phyloP scores from a whole-genome alignment of 148 eudicot genomes.

The Selenicereus undatus region DNA sequence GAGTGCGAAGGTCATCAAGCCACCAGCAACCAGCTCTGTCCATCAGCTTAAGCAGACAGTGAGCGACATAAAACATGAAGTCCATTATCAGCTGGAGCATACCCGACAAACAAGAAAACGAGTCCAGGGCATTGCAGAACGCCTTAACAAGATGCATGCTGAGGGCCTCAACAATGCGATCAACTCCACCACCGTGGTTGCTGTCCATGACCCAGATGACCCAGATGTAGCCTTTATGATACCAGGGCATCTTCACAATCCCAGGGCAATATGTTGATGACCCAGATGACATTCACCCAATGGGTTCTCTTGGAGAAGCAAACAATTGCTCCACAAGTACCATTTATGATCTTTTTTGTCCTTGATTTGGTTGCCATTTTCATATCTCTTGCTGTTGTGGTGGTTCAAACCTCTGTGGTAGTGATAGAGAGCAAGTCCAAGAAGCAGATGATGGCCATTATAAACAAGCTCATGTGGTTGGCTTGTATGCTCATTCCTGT shows the following conservation, averaged over 20 bases:
- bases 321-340: conserved; percentile 51
- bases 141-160: conserved; percentile 62
- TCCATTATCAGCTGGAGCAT: conserved; percentile 66
- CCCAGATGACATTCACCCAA: conserved; percentile 38
- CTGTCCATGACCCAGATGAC: conserved; percentile 53
- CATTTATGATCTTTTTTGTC: conserved; percentile 57
- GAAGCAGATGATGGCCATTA: conserved; percentile 83
- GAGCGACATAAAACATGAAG: conserved; percentile 81
- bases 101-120: conserved; percentile 60
- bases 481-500: conserved; percentile 72
- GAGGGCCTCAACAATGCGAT: conserved; percentile 79
- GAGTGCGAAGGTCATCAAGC: conserved; percentile 45
- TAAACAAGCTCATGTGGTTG: conserved; percentile 86
- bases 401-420: conserved; percentile 79
- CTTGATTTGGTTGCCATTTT: conserved; percentile 78
- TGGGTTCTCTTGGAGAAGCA: conserved; percentile 61
- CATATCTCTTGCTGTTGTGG: conserved; percentile 77
- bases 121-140: conserved; percentile 68
- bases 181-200: conserved; percentile 74
- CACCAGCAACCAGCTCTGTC: conserved; percentile 43
- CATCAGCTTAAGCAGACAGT: conserved; percentile 70
- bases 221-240: too few species aligned
- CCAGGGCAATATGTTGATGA: conserved; percentile 71
- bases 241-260: conserved; percentile 62
- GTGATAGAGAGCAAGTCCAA: conserved; percentile 81